Evolutionary conservation across 2,329 filamentous ascomycete species (phyloP).

Genomic region (Juglanconis sp.): DNA sequence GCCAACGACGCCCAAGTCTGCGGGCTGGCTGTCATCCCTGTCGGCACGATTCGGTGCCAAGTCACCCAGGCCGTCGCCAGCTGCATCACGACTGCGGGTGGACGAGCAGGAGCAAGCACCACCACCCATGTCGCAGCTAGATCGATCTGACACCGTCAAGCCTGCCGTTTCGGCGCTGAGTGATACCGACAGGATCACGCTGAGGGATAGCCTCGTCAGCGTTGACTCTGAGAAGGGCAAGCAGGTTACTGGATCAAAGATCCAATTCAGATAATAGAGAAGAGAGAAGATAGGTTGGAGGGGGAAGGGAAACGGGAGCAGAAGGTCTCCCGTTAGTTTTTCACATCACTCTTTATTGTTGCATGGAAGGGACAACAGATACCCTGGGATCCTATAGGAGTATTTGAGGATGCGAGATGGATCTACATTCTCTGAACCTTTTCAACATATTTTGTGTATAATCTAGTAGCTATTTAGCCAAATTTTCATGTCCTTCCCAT

Average conservation of each 20-base stretch:
- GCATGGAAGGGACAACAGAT: not conserved
- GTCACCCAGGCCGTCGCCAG: not conserved
- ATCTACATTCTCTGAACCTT: not conserved
- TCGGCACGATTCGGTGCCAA: not conserved
- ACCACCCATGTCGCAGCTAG: not conserved
- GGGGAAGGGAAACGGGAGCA: not conserved
- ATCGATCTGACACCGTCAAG: conserved; percentile 2
- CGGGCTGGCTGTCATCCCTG: not conserved
- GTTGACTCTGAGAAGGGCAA: not conserved
- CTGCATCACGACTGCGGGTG: not conserved
- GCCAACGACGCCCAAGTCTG: not conserved
- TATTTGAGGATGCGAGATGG: not conserved
- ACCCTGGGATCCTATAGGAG: not conserved
- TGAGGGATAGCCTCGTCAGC: conserved; percentile 10
- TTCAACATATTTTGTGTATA: not conserved
- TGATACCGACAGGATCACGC: not conserved
- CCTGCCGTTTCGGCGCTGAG: not conserved
- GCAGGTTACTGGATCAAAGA: conserved; percentile 6
- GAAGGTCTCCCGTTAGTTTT: not conserved
- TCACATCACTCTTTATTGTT: not conserved
- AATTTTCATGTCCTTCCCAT: not conserved
- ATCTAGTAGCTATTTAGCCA: not conserved
- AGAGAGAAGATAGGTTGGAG: not conserved
- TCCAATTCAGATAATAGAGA: conserved; percentile 7
- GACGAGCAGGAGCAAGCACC: not conserved